Conservation (phyloP, 1,284 basidiomycete species). For the Pseudozyma flocculosa region DNA sequence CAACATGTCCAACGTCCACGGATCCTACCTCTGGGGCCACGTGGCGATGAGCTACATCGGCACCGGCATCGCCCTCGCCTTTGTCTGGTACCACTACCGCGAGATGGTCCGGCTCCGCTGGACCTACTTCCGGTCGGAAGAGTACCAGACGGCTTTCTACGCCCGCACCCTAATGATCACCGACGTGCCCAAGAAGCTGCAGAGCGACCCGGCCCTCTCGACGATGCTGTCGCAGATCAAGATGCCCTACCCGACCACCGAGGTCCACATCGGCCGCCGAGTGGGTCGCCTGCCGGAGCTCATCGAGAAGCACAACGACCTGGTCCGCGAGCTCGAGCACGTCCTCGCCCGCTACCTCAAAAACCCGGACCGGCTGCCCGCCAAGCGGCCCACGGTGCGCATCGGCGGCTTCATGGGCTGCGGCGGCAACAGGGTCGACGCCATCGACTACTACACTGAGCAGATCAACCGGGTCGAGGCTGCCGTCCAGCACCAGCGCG, state of each 20-base stretch:
- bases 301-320: conserved; percentile 80
- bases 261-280: conserved; percentile 75
- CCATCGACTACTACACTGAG: conserved; percentile 44
- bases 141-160: conserved; percentile 61
- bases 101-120: conserved; percentile 50
- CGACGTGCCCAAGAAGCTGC: conserved; percentile 73
- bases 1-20: conserved; percentile 51
- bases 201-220: conserved; percentile 67
- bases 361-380: conserved; percentile 71
- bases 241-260: conserved; percentile 78
- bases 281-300: conserved; percentile 75
- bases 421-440: conserved; percentile 69
- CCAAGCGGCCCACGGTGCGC: conserved; percentile 72
- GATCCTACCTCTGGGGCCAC: conserved; percentile 52
- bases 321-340: conserved; percentile 78
- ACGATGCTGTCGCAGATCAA: conserved; percentile 62
- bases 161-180: conserved; percentile 65
- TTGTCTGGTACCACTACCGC: conserved; percentile 51
- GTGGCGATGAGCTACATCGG: conserved; percentile 55
- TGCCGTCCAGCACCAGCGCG: conserved; percentile 60
- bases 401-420: conserved; percentile 71
- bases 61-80: conserved; percentile 40
- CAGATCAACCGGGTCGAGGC: conserved; percentile 49
- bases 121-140: conserved; percentile 51
- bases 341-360: conserved; percentile 78